These are phyloP conservation scores for Testicularia cyperi DNA, from an alignment of 1,284 basidiomycete species.

Conservation along the genomic window DNA sequence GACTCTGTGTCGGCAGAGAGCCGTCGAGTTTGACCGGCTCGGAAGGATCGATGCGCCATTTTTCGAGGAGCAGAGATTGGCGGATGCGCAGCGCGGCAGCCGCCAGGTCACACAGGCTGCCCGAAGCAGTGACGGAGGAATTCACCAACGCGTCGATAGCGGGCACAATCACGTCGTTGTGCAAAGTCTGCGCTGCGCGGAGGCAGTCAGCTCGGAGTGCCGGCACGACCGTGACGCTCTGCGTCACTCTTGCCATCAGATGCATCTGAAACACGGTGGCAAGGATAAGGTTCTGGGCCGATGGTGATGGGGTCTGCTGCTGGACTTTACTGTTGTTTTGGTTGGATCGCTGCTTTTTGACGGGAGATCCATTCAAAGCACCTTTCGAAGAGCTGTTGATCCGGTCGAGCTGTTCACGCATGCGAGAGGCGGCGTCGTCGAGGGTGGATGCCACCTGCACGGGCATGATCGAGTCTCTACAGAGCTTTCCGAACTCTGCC, in stretches of 20 bases:
- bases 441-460: constrained; percentile 28
- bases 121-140: background rate
- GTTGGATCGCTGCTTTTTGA: no score
- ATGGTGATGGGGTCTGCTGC: no score
- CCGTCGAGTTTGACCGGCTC: constrained; percentile 36
- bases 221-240: constrained; percentile 18
- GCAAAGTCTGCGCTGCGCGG: constrained; percentile 25
- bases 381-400: no score
- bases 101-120: constrained; percentile 5
- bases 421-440: no score
- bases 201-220: constrained; percentile 17
- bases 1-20: constrained; percentile 15
- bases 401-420: background rate
- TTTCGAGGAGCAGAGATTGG: constrained; percentile 19
- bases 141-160: constrained; percentile 15
- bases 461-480: constrained; percentile 20
- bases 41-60: constrained; percentile 30
- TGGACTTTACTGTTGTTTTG: no score
- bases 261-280: no score
- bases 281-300: no score
- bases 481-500: constrained; percentile 19
- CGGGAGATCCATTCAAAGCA: no score
- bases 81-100: constrained; percentile 25
- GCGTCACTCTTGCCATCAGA: constrained; percentile 2
- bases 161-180: constrained; percentile 16